Percentiles rank a stretch among this genome's conserved stretches.
Evolutionary conservation across 768 basidiomycete species (phyloP).

Genomic region (Naganishia onofrii): DNA sequence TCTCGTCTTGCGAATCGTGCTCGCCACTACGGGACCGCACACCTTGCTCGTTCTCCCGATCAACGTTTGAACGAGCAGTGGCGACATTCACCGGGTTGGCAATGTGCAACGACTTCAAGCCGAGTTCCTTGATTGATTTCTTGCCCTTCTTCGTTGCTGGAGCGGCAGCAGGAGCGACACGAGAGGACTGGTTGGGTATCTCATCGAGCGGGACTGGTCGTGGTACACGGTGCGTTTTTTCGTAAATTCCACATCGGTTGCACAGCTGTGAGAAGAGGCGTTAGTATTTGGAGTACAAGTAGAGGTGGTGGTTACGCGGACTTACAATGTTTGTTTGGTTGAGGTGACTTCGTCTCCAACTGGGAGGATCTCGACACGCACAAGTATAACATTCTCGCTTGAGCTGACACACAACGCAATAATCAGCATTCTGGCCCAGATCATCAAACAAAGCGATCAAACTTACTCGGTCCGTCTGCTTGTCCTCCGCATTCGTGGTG

Average conservation of each 20-base stretch:
- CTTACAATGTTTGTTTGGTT: slow-evolving; percentile 23
- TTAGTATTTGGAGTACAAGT: neutral
- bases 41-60: neutral
- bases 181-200: neutral
- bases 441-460: no score
- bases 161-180: neutral
- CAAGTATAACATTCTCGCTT: slow-evolving; percentile 30
- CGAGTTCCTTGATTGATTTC: slow-evolving; percentile 19
- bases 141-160: slow-evolving; percentile 26
- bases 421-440: neutral
- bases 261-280: slow-evolving; percentile 10
- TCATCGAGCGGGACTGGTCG: slow-evolving; percentile 24
- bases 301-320: neutral
- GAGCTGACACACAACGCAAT: neutral
- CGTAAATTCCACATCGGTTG: slow-evolving; percentile 31
- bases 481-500: slow-evolving; percentile 25
- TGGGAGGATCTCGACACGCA: slow-evolving; percentile 24
- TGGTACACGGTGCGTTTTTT: slow-evolving; percentile 17
- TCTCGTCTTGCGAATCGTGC: slow-evolving; percentile 8
- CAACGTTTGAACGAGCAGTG: neutral
- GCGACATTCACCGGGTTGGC: neutral
- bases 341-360: slow-evolving; percentile 27
- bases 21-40: neutral
- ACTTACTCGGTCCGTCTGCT: slow-evolving; percentile 29
- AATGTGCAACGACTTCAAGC: slow-evolving; percentile 19